Percentiles rank a stretch among this genome's conserved stretches.
phyloP scores from a whole-genome alignment of 2,329 filamentous ascomycete genomes.

The Aspergillus flavus region DNA sequence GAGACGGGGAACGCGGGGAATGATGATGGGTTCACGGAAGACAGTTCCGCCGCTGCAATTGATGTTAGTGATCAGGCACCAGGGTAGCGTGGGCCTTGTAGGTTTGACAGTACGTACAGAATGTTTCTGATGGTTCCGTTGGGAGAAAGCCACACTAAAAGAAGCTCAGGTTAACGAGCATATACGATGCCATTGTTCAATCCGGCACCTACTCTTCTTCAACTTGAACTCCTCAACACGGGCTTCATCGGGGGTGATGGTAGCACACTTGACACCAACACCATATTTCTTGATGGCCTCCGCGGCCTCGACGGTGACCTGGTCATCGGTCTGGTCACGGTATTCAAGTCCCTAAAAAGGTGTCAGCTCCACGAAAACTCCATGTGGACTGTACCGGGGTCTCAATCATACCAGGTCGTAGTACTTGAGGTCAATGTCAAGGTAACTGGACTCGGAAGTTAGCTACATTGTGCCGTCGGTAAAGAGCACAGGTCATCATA shows the following conservation, averaged over 20 bases:
- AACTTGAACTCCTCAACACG: slow-evolving; percentile 97
- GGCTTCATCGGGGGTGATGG: slow-evolving; percentile 96
- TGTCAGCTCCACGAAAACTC: slow-evolving; percentile 11
- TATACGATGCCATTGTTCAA: background rate
- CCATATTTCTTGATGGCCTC: slow-evolving; percentile 99
- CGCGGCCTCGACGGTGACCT: slow-evolving; percentile 92
- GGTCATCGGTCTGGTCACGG: slow-evolving; percentile 92
- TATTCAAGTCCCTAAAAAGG: slow-evolving; percentile 72
- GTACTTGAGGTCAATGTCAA: slow-evolving; percentile 98
- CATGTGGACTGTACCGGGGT: background rate
- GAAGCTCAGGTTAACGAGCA: slow-evolving; percentile 9
- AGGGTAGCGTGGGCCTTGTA: background rate
- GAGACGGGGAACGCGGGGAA: slow-evolving; percentile 86
- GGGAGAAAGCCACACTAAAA: slow-evolving; percentile 90
- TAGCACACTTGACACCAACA: slow-evolving; percentile 98
- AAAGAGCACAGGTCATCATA: slow-evolving; percentile 1
- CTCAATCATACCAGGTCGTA: slow-evolving; percentile 69
- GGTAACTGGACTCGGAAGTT: slow-evolving; percentile 57
- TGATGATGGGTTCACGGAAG: slow-evolving; percentile 98
- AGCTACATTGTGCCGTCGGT: slow-evolving; percentile 19
- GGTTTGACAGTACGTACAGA: slow-evolving; percentile 48
- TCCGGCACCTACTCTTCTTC: slow-evolving; percentile 76
- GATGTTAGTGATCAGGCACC: slow-evolving; percentile 23
- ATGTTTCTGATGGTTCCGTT: slow-evolving; percentile 81
- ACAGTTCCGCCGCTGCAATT: slow-evolving; percentile 76